Base-by-base conservation (phyloP, 129 eudicot species). In the Kitagawia praeruptora region DNA sequence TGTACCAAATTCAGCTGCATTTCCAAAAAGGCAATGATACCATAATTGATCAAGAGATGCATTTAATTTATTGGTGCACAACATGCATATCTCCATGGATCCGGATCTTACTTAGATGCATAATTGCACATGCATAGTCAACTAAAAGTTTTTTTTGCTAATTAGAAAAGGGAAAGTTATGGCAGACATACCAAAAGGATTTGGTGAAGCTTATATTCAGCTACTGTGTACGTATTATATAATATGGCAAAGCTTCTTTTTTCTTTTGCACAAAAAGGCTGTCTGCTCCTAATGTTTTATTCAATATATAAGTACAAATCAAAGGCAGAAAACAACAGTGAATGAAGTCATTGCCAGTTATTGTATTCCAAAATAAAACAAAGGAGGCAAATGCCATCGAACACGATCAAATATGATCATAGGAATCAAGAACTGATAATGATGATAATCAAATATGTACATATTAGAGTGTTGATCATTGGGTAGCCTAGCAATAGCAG, bases 71-170 rank as follows among this genome's bases (percentile, higher is more conserved):
- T 19, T 5, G 63, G 25, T 53, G 25, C 28, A 56, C 31, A 21
- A 23, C 9, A 7, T 56, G 66, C 28, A 56, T 58, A 58, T 58
- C 31, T 58, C 27, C 69, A 61, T 61, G 69, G 34, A 61, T 25
- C 69, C 69, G 69, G 69, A 61, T 61, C 69, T 61, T n/a, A 61
- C 69, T 61, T n/a, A 61, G 15, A n/a, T 61, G 34, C 37, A 54
- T 27, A 54, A 19, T 0, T 46, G 15, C 15, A 18, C n/a, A 51
- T 16, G 63, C 63, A 2, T n/a, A 58, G 31, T 58, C 49, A 46
- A 11, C 49, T 10, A 0, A 1, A 44, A 44, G 37, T 46, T 45
- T 10, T 2, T 8, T 46, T 46, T 46, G 15, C 49, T 46, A 46
- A 44, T 44, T 44, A 46, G 28, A 21, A 54, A 5, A 54, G 12